phyloP scores from a whole-genome alignment of 148 eudicot species.

The Fallopia convolvulus region DNA sequence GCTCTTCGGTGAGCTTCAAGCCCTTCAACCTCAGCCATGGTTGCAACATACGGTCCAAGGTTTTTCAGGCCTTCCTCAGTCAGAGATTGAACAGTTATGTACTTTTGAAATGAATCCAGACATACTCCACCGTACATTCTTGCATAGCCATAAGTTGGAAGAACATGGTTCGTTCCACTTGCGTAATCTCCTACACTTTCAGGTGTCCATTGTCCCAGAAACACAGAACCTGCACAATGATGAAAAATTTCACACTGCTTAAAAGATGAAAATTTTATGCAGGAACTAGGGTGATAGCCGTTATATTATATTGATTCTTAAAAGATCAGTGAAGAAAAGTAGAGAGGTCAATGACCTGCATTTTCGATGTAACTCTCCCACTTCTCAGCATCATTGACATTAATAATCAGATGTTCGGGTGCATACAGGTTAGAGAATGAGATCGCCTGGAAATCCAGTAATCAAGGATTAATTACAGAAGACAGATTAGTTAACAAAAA shows the following conservation, averaged over 20 bases:
- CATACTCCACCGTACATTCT: slow-evolving; percentile 95
- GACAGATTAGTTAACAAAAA: background rate
- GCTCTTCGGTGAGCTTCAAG: slow-evolving; percentile 93
- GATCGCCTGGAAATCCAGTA: slow-evolving; percentile 51
- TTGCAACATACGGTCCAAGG: slow-evolving; percentile 74
- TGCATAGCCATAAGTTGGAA: slow-evolving; percentile 97
- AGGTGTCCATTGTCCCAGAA: slow-evolving; percentile 96
- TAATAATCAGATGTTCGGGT: slow-evolving; percentile 94
- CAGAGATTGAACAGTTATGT: slow-evolving; percentile 89
- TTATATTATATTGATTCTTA: background rate
- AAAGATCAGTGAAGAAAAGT: background rate
- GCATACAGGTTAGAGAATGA: slow-evolving; percentile 90
- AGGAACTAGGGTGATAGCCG: background rate
- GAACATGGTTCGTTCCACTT: slow-evolving; percentile 96
- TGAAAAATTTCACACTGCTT: too few relatives aligned
- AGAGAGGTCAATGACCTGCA: slow-evolving; percentile 47
- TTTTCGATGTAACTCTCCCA: slow-evolving; percentile 92
- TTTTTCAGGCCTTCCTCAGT: slow-evolving; percentile 86
- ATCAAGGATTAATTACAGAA: slow-evolving; percentile 4
- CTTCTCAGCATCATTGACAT: slow-evolving; percentile 93
- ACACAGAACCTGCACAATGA: slow-evolving; percentile 66
- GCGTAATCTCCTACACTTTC: slow-evolving; percentile 99
- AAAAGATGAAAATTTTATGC: background rate
- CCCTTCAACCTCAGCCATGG: slow-evolving; percentile 97
- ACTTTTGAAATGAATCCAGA: slow-evolving; percentile 86